Evolutionary conservation across 2,329 filamentous ascomycete genomes (phyloP).

Genomic region (Bipolaris sorokiniana): DNA sequence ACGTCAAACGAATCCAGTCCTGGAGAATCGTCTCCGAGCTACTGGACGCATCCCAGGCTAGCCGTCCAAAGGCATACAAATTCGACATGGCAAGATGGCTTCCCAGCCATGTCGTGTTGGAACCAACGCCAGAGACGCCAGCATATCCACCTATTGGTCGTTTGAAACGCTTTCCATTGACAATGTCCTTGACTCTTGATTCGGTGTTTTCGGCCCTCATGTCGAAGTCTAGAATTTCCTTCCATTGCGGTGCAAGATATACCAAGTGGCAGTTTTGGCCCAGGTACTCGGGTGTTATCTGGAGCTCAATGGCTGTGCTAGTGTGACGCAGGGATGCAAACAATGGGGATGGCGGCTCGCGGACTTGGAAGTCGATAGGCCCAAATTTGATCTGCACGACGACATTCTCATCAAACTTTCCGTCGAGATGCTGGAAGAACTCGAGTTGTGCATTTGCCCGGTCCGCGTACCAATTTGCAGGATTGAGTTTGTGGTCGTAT

Average conservation of each 20-base stretch:
- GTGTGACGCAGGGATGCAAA: conserved; percentile 61
- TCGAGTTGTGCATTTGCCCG: conserved; percentile 73
- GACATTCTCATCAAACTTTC: conserved; percentile 71
- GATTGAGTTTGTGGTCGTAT: conserved; percentile 64
- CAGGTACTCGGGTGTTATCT: conserved; percentile 73
- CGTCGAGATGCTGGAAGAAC: conserved; percentile 69
- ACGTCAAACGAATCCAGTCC: conserved; percentile 73
- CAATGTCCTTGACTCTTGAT: conserved; percentile 65
- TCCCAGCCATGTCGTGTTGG: conserved; percentile 71
- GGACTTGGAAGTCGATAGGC: conserved; percentile 75
- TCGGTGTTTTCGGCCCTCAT: conserved; percentile 63
- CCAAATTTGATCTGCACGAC: conserved; percentile 77
- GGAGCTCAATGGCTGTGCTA: conserved; percentile 65
- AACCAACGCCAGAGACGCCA: conserved; percentile 71
- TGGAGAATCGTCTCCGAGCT: conserved; percentile 61
- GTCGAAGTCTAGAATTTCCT: conserved; percentile 70
- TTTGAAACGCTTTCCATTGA: conserved; percentile 66
- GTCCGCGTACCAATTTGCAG: conserved; percentile 68
- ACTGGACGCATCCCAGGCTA: conserved; percentile 67
- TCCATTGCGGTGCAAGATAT: conserved; percentile 72
- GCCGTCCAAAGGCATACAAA: conserved; percentile 70
- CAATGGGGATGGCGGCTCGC: conserved; percentile 69
- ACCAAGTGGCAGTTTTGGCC: conserved; percentile 73
- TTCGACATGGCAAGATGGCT: conserved; percentile 70
- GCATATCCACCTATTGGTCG: conserved; percentile 66